phyloP scores from a whole-genome alignment of 805 yeast species.

The Nakazawaea peltata region DNA sequence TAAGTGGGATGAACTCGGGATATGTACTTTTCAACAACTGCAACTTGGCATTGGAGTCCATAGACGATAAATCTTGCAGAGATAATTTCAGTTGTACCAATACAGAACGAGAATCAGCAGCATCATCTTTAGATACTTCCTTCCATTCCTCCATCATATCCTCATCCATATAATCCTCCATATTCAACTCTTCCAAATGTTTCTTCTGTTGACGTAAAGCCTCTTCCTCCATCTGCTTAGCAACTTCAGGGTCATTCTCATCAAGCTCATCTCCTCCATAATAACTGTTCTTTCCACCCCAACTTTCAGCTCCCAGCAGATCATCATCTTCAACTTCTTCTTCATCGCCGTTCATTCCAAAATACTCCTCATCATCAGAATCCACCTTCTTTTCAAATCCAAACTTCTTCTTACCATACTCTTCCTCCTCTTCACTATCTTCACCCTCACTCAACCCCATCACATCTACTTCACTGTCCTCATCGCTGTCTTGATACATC shows the following conservation, averaged over 20 bases:
- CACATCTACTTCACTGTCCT: constrained; percentile 50
- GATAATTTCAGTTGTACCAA: constrained; percentile 25
- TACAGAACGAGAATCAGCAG: constrained; percentile 26
- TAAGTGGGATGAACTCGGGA: constrained; percentile 79
- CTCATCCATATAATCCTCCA: constrained; percentile 73
- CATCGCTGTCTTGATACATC: constrained; percentile 24
- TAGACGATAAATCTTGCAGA: constrained; percentile 32
- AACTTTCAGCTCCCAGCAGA: constrained; percentile 35
- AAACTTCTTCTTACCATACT: constrained; percentile 24
- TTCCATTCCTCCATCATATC: constrained; percentile 78
- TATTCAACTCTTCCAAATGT: constrained; percentile 66
- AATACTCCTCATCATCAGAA: constrained; percentile 38
- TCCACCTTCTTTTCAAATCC: constrained; percentile 33
- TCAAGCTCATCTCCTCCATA: constrained; percentile 65
- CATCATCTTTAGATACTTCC: constrained; percentile 38
- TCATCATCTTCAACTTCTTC: constrained; percentile 23
- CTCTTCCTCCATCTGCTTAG: constrained; percentile 75
- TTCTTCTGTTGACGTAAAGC: constrained; percentile 81
- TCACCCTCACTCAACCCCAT: constrained; percentile 30
- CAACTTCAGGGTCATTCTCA: constrained; percentile 46
- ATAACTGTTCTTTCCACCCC: constrained; percentile 43
- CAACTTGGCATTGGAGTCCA: constrained; percentile 47
- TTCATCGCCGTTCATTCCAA: constrained; percentile 27
- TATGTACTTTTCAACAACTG: constrained; percentile 51
- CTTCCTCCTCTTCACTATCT: constrained; percentile 34